Percentiles rank a stretch among this genome's conserved stretches.
phyloP scores from a whole-genome alignment of 768 basidiomycete species.

The Tremella fuciformis region DNA sequence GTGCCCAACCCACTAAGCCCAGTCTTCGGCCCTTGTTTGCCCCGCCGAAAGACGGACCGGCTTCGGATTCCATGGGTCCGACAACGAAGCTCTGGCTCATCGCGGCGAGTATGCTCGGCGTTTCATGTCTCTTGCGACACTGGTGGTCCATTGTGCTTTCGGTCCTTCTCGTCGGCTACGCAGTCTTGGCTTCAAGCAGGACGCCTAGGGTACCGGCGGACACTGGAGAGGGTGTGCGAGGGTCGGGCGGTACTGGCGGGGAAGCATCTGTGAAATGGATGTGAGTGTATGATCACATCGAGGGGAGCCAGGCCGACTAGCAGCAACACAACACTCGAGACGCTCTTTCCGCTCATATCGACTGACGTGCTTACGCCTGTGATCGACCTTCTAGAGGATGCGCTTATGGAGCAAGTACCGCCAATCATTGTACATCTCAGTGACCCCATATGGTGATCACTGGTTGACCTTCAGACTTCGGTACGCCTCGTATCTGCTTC shows the following conservation, averaged over 20 bases:
- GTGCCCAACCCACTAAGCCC: too few relatives aligned
- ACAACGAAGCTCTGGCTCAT: too few relatives aligned
- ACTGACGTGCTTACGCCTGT: slow-evolving; percentile 51
- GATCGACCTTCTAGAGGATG: slow-evolving; percentile 52
- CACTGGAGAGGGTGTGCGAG: not conserved
- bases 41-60: too few relatives aligned
- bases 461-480: slow-evolving; percentile 31
- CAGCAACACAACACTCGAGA: slow-evolving; percentile 46
- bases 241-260: not conserved
- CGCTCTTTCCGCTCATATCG: slow-evolving; percentile 49
- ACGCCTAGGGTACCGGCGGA: not conserved
- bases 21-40: too few relatives aligned
- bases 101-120: too few relatives aligned
- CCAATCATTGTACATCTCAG: slow-evolving; percentile 41
- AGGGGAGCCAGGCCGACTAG: not conserved
- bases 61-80: too few relatives aligned
- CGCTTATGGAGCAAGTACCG: slow-evolving; percentile 47
- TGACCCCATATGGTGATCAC: not conserved
- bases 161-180: too few relatives aligned
- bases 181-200: too few relatives aligned
- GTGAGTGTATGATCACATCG: slow-evolving; percentile 3
- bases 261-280: slow-evolving; percentile 4
- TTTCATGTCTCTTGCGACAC: too few relatives aligned
- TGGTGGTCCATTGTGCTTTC: too few relatives aligned
- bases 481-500: slow-evolving; percentile 46